Percentiles rank a stretch among this genome's conserved stretches.
phyloP scores from a whole-genome alignment of 2,329 filamentous ascomycete genomes.

The Huntiella moniliformis region DNA sequence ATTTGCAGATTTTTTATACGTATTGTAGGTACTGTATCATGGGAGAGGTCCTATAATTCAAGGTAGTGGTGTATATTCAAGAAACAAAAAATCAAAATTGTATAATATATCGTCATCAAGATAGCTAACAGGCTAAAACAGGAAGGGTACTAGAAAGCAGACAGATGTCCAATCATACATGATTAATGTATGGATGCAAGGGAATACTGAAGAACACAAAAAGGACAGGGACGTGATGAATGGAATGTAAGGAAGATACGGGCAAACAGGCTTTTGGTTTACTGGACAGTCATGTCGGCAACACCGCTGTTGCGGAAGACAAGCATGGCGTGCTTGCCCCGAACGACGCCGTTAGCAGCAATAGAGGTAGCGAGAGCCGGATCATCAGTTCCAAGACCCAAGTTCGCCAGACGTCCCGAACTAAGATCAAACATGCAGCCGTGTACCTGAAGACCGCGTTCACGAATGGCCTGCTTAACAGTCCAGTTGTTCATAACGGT shows the following conservation, averaged over 20 bases:
- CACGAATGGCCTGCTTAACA: conserved; percentile 50
- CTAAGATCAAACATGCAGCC: conserved; percentile 55
- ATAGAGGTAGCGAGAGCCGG: conserved; percentile 13
- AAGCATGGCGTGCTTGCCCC: conserved; percentile 30
- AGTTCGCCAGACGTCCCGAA: conserved; percentile 28
- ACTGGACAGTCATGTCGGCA: conserved; percentile 20
- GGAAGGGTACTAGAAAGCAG: no score
- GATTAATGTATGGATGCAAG: no score
- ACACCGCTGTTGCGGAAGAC: conserved; percentile 26
- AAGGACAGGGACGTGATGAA: no score
- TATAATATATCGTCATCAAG: no score
- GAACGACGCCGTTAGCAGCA: conserved; percentile 20
- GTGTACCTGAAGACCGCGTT: conserved; percentile 55
- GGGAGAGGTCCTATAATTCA: no score
- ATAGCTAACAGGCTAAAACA: no score
- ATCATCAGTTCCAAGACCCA: conserved; percentile 25
- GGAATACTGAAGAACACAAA: no score
- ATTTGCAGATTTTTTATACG: background rate
- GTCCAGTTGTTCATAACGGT: conserved; percentile 49
- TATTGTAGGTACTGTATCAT: no score
- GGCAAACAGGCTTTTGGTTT: background rate
- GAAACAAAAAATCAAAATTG: no score
- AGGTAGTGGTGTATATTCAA: no score
- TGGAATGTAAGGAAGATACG: background rate
- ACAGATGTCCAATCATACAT: no score